phyloP scores from a whole-genome alignment of 1,139 yeast genomes.

The Candida smagusa region DNA sequence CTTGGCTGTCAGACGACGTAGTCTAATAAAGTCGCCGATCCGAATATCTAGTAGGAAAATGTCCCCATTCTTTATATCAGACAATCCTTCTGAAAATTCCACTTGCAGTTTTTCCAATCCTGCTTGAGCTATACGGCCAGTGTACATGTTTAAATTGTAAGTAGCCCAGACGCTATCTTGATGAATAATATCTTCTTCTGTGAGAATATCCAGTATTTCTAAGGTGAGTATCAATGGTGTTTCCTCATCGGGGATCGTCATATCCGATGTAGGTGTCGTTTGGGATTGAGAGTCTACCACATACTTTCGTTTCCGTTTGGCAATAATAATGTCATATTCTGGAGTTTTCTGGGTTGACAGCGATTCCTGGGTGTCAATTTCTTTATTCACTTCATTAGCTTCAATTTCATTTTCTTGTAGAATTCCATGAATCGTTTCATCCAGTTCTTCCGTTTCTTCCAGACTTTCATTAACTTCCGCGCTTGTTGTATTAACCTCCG shows the following conservation, averaged over 20 bases:
- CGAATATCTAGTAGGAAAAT: conserved; percentile 33
- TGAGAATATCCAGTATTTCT: conserved; percentile 20
- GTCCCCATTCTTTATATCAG: conserved; percentile 26
- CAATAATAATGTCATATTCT: conserved; percentile 1
- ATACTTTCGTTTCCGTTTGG: conserved; percentile 5
- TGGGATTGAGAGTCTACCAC: conserved; percentile 9
- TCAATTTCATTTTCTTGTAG: too few relatives aligned
- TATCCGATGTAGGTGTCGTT: conserved; percentile 3
- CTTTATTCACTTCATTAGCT: too few relatives aligned
- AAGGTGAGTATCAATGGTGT: conserved; percentile 11
- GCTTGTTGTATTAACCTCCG: background rate
- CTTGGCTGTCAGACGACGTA: conserved; percentile 16
- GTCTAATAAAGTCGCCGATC: conserved; percentile 30
- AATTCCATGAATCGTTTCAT: too few relatives aligned
- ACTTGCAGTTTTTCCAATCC: conserved; percentile 27
- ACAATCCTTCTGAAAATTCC: conserved; percentile 32
- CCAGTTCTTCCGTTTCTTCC: too few relatives aligned
- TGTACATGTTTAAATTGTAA: conserved; percentile 33
- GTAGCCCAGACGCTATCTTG: conserved; percentile 36
- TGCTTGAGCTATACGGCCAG: conserved; percentile 24
- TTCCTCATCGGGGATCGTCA: conserved; percentile 5
- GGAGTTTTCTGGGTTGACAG: background rate
- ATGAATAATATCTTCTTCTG: conserved; percentile 16
- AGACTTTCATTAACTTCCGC: too few relatives aligned
- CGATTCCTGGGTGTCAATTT: too few relatives aligned